Evolutionary conservation across 179 eudicot genomes (phyloP), one percentile per base, ranked within the genome.

Genomic region (Silene vulgaris): DNA sequence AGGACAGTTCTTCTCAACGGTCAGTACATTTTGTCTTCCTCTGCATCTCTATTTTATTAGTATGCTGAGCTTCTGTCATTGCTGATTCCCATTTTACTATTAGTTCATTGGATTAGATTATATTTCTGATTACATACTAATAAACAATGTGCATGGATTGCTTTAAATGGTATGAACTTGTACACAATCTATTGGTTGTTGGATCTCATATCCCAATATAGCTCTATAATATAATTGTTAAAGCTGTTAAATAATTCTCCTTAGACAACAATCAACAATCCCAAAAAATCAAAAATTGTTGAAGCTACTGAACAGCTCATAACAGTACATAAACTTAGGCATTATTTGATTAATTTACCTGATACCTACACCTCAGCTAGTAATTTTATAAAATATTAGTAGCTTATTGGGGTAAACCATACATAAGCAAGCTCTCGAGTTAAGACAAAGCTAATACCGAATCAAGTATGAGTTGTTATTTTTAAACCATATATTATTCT

Each of bases 291-390:
- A 71, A 59, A 52, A 68, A 69, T 77, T 77, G 78, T 69, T 81
- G 76, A 69, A 77, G 75, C 73, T 77, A 69, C 74, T 70, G 52
- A 81, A 74, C 80, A 77, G 78, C 84, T 81, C 84, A 77, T 81
- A 54, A 73, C 63, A 23, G 71, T 50, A 69, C 29, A 64, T 19
- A 32, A 37, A 72, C 59, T 32, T 17, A 62, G 23, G 72, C 75
- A 54, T 71, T 72, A 71, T 52, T 70, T 74, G 19, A 21, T 69
- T 65, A 57, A 45, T 20, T 23, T 45, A 74, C 79, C 78, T 81
- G 74, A 74, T 74, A 21, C 29, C 54, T 70, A 64, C 69, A 81
- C 80, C 73, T 74, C 81, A 81, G 69, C 79, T 65, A 20, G 69
- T 75, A 69, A 28, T 73, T 77, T 61, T 16, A 50, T 72, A 52